Conservation (phyloP, 495 filamentous ascomycete species). For the Coniosporium apollinis region DNA sequence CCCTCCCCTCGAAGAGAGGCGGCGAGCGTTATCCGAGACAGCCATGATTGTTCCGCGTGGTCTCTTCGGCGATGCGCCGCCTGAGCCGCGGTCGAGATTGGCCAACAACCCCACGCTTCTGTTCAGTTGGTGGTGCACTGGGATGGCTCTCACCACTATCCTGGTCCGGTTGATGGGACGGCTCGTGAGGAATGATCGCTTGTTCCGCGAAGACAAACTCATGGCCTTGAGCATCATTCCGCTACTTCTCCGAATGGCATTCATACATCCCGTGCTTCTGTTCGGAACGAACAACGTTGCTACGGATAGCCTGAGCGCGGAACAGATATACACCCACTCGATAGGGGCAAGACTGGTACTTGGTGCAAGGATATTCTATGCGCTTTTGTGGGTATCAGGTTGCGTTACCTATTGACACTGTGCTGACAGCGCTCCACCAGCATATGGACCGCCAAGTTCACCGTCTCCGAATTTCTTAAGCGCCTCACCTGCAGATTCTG, state of each 20-base stretch:
- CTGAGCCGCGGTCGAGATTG: constrained; percentile 6
- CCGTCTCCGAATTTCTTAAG: constrained; percentile 79
- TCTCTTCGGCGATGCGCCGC: constrained; percentile 3
- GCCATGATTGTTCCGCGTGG: background rate
- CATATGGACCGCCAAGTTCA: constrained; percentile 83
- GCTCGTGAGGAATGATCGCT: constrained; percentile 59
- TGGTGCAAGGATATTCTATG: constrained; percentile 47
- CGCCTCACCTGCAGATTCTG: constrained; percentile 55
- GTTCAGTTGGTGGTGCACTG: constrained; percentile 88
- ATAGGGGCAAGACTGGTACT: constrained; percentile 51
- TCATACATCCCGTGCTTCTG: constrained; percentile 68
- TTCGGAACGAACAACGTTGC: constrained; percentile 78
- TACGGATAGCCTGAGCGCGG: constrained; percentile 28
- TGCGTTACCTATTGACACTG: too few species aligned
- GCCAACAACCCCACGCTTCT: constrained; percentile 32
- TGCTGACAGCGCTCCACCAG: too few species aligned
- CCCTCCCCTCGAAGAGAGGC: too few species aligned
- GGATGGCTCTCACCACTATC: constrained; percentile 68
- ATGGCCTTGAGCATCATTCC: constrained; percentile 70
- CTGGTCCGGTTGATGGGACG: constrained; percentile 58
- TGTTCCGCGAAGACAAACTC: constrained; percentile 77
- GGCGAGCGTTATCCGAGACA: too few species aligned
- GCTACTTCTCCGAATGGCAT: constrained; percentile 62
- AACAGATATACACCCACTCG: constrained; percentile 31
- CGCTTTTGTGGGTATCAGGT: constrained; percentile 39